Percentiles rank a stretch among this genome's conserved stretches.
Conservation (phyloP, 257 asterid species). For the Ajuga chamaepitys region DNA sequence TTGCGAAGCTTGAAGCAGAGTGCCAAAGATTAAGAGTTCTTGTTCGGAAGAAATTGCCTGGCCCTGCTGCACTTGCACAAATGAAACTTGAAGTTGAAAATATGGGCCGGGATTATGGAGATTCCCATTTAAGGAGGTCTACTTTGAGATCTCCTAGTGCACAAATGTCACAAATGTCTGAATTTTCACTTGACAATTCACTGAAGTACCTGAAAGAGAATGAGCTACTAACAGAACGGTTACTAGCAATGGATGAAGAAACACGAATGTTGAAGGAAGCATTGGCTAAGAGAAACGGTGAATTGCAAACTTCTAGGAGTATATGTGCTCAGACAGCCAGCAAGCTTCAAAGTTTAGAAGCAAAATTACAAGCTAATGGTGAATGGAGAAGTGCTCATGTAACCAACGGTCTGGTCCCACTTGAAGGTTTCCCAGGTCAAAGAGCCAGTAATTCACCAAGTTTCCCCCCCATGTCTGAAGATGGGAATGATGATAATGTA, state of each 20-base stretch:
- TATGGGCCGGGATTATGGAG: slow-evolving; percentile 65
- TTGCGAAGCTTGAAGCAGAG: slow-evolving; percentile 89
- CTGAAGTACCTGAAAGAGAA: slow-evolving; percentile 66
- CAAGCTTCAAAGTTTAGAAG: slow-evolving; percentile 75
- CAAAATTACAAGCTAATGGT: slow-evolving; percentile 40
- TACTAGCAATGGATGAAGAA: slow-evolving; percentile 87
- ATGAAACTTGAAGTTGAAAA: slow-evolving; percentile 94
- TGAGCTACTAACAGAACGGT: slow-evolving; percentile 67
- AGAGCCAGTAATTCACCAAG: slow-evolving; percentile 49
- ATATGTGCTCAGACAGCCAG: slow-evolving; percentile 57
- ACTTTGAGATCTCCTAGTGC: slow-evolving; percentile 54
- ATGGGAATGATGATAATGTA: slow-evolving; percentile 58
- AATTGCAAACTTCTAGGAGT: slow-evolving; percentile 67
- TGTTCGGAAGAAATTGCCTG: slow-evolving; percentile 88
- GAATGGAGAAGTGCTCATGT: slow-evolving; percentile 38
- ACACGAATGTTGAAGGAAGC: slow-evolving; percentile 90
- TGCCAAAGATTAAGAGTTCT: slow-evolving; percentile 93
- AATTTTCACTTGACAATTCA: slow-evolving; percentile 48
- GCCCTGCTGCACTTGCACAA: slow-evolving; percentile 94
- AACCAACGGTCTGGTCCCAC: slow-evolving; percentile 20
- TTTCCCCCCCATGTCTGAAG: slow-evolving; percentile 64
- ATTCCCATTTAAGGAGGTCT: slow-evolving; percentile 57
- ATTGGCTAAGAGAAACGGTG: slow-evolving; percentile 71
- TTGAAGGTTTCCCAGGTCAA: slow-evolving; percentile 35
- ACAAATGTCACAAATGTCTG: slow-evolving; percentile 40